These are phyloP conservation scores for Chara braunii DNA, from an alignment of 139 green algal species.

Conservation along the genomic window DNA sequence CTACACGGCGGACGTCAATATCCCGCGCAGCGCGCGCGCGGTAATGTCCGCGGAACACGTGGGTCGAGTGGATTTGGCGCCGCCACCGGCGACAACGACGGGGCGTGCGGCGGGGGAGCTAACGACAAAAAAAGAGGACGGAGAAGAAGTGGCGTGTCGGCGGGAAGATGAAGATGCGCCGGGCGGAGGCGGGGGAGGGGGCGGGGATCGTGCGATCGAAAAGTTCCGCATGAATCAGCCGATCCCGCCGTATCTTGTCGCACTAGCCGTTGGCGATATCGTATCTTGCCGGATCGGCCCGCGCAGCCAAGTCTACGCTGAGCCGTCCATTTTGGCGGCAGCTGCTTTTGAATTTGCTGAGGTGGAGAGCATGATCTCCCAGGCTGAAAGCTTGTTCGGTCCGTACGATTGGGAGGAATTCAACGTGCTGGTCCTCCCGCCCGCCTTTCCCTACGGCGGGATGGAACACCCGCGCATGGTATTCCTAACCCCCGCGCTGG, in stretches of 20 bases:
- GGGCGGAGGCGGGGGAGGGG: too few relatives aligned
- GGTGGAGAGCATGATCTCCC: constrained; percentile 48
- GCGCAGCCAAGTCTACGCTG: constrained; percentile 38
- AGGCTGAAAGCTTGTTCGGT: constrained; percentile 72
- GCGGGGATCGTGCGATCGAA: too few relatives aligned
- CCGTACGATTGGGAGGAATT: constrained; percentile 86
- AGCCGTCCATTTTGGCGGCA: constrained; percentile 64
- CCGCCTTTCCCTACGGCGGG: constrained; percentile 66
- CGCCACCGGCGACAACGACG: too few relatives aligned
- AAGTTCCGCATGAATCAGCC: constrained; percentile 35
- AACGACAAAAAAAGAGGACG: neutral
- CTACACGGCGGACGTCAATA: constrained; percentile 50
- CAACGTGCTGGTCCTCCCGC: constrained; percentile 86
- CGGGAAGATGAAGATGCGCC: too few relatives aligned
- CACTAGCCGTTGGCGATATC: constrained; percentile 77
- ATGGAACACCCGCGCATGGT: constrained; percentile 89
- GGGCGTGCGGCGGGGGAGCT: too few relatives aligned
- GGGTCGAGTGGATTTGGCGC: constrained; percentile 9
- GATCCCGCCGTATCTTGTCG: constrained; percentile 87
- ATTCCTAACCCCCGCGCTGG: constrained; percentile 84
- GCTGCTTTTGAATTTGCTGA: constrained; percentile 73
- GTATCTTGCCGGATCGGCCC: constrained; percentile 35
- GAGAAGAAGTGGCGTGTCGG: too few relatives aligned
- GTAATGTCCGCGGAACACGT: constrained; percentile 73
- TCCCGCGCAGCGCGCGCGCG: constrained; percentile 55